phyloP scores from a whole-genome alignment of 495 filamentous ascomycete genomes.

The Penicillium dipodomyicola region DNA sequence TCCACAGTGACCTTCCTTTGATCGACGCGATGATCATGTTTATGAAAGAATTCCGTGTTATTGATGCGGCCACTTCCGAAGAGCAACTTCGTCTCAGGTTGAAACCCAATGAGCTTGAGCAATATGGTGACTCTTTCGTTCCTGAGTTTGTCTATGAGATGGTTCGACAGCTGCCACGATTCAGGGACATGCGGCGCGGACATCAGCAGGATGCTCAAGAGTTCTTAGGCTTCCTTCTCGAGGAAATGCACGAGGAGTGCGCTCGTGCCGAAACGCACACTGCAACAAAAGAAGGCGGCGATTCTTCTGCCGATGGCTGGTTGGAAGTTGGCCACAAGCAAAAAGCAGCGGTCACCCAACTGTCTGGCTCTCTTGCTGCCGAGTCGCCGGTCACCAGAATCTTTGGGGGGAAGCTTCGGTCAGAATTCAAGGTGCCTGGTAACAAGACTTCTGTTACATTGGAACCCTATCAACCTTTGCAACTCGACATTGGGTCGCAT shows the following conservation, averaged over 20 bases:
- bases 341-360: conserved; percentile 79
- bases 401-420: conserved; percentile 88
- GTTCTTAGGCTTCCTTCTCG: conserved; percentile 90
- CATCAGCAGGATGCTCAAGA: conserved; percentile 99
- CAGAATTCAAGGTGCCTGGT: conserved; percentile 82
- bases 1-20: conserved; percentile 91
- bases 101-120: conserved; percentile 79
- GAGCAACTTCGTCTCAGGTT: conserved; percentile 70
- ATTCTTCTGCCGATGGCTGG: conserved; percentile 63
- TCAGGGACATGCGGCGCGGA: conserved; percentile 88
- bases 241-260: conserved; percentile 92
- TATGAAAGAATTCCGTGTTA: conserved; percentile 85
- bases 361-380: conserved; percentile 68
- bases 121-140: conserved; percentile 86
- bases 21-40: conserved; percentile 97
- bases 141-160: conserved; percentile 96
- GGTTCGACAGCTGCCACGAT: conserved; percentile 79
- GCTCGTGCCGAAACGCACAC: conserved; percentile 65
- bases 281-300: conserved; percentile 39
- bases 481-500: conserved; percentile 86
- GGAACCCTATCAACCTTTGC: conserved; percentile 90
- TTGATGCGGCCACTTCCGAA: conserved; percentile 71
- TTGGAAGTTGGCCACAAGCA: conserved; percentile 93
- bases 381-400: conserved; percentile 90
- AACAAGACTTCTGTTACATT: conserved; percentile 86